phyloP scores from a whole-genome alignment of 495 filamentous ascomycete genomes.

The Podospora bellae-mahoneyi region DNA sequence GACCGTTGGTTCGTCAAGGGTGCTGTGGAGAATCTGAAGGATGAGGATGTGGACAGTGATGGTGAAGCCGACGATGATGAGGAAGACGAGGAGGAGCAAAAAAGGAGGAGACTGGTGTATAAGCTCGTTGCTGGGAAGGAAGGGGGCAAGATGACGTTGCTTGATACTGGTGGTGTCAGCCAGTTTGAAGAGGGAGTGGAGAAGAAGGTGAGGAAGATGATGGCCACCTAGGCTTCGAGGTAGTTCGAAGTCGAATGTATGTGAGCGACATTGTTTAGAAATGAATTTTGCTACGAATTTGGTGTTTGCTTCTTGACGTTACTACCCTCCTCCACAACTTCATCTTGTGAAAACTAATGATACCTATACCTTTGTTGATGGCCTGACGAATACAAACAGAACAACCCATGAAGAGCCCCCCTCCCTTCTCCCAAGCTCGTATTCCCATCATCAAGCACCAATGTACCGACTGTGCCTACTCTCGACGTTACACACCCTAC shows the following conservation, averaged over 20 bases:
- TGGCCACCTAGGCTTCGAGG: constrained; percentile 11
- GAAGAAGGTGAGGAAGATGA: constrained; percentile 53
- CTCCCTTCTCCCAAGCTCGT: no score
- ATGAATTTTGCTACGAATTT: no score
- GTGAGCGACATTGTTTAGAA: no score
- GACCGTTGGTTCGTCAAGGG: constrained; percentile 71
- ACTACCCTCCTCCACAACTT: no score
- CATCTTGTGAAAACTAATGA: no score
- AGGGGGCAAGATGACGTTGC: constrained; percentile 52
- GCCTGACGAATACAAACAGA: no score
- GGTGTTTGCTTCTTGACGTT: no score
- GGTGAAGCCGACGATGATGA: constrained; percentile 44
- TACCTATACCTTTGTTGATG: no score
- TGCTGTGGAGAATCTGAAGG: constrained; percentile 62
- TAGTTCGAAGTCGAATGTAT: neutral
- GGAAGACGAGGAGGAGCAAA: constrained; percentile 38
- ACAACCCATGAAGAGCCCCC: no score
- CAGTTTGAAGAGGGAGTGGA: constrained; percentile 64
- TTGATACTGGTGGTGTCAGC: constrained; percentile 53
- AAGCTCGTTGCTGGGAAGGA: constrained; percentile 40
- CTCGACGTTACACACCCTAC: no score
- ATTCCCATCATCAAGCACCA: no score
- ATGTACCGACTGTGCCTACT: no score
- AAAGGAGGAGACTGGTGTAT: constrained; percentile 56
- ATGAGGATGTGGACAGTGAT: constrained; percentile 50